These are phyloP conservation scores for Macadamia integrifolia DNA, from an alignment of 164 flowering plant genomes.

Conservation along the genomic window DNA sequence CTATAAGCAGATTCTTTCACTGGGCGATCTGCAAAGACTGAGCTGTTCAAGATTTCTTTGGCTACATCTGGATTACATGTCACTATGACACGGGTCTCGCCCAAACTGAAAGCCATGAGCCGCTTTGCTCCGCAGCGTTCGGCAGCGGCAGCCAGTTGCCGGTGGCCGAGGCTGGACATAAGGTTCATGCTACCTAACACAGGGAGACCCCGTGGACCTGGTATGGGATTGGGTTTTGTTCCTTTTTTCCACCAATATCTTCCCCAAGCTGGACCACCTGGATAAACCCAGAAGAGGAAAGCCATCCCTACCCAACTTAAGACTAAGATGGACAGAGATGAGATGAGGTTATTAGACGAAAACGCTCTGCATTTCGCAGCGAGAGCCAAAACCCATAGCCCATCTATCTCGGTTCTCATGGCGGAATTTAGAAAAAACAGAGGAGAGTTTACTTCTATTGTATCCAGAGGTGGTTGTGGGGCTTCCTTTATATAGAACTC, in stretches of 20 bases:
- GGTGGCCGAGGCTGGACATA: constrained; percentile 35
- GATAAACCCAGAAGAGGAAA: constrained; percentile 34
- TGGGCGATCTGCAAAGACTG: constrained; percentile 43
- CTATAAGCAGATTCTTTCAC: constrained; percentile 37
- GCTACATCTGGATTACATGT: constrained; percentile 38
- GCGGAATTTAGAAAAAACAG: not conserved
- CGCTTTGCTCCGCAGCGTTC: constrained; percentile 16
- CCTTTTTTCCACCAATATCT: constrained; percentile 13
- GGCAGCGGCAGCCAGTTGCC: constrained; percentile 26
- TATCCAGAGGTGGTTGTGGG: not conserved
- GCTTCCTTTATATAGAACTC: constrained; percentile 3
- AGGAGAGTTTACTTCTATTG: not conserved
- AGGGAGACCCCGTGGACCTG: constrained; percentile 42
- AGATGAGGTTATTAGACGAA: constrained; percentile 9
- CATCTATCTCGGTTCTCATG: constrained; percentile 28
- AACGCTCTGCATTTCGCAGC: constrained; percentile 29
- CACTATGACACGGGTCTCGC: constrained; percentile 34
- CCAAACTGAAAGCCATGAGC: constrained; percentile 45
- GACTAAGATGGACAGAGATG: constrained; percentile 7
- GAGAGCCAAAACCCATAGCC: constrained; percentile 36
- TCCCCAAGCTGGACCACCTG: constrained; percentile 74
- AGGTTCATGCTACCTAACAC: constrained; percentile 35
- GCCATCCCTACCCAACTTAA: constrained; percentile 19
- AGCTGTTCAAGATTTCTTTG: constrained; percentile 34
- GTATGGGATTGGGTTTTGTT: constrained; percentile 14